These are phyloP conservation scores for Linanthus parryae DNA, from an alignment of 148 eudicot genomes.

Conservation along the genomic window DNA sequence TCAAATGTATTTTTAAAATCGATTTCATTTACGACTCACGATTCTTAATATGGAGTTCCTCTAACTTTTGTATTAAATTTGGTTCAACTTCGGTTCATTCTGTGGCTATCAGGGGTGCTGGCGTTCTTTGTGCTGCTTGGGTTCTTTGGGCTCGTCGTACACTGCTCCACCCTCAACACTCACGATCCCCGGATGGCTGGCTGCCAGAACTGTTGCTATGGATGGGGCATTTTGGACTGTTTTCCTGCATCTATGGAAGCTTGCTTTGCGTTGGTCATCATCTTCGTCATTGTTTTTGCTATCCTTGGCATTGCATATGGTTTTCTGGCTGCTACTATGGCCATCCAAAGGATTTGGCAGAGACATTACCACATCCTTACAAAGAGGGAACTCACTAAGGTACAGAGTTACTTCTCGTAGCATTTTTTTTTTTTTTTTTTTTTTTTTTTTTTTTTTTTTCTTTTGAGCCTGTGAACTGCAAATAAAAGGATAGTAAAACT, in stretches of 20 bases:
- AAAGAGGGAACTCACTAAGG: conserved; percentile 91
- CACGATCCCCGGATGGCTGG: conserved; percentile 76
- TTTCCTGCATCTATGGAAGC: conserved; percentile 90
- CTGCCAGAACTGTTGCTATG: conserved; percentile 87
- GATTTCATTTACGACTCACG: no score
- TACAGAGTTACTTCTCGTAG: no score
- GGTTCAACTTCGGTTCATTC: no score
- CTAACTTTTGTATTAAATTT: no score
- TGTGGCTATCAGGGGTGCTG: conserved; percentile 63
- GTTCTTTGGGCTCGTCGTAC: conserved; percentile 68
- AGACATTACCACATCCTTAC: conserved; percentile 94
- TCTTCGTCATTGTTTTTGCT: conserved; percentile 76
- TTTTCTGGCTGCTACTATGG: conserved; percentile 84
- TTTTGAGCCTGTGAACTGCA: no score
- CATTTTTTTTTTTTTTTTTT: no score
- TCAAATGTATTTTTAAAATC: no score
- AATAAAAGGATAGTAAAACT: no score
- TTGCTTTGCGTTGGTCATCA: conserved; percentile 66
- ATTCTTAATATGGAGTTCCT: no score
- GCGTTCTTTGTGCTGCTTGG: conserved; percentile 81
- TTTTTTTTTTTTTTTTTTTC: no score
- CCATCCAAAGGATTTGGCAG: conserved; percentile 89
- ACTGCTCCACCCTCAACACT: conserved; percentile 56
- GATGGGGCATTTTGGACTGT: conserved; percentile 85
- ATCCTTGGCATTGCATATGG: conserved; percentile 91